These are phyloP conservation scores for Murraya paniculata DNA, from an alignment of 345 rosid species.

Conservation along the genomic window DNA sequence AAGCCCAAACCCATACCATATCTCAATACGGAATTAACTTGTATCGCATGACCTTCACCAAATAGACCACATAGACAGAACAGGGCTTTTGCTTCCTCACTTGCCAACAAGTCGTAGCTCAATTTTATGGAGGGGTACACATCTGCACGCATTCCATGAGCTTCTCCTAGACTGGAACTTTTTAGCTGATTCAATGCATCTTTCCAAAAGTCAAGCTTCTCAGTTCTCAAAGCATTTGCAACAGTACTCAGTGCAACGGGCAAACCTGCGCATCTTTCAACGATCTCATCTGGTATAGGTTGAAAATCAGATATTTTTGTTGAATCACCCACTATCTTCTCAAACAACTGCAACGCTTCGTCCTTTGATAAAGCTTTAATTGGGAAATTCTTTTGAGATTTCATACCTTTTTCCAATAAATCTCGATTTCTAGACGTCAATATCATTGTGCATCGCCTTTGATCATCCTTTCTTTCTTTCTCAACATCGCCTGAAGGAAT, in stretches of 20 bases:
- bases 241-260: constrained; percentile 13
- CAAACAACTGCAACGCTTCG: constrained; percentile 15
- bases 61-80: not conserved
- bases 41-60: rapidly evolving
- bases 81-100: not conserved
- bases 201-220: not conserved
- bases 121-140: not conserved
- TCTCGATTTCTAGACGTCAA: constrained; percentile 9
- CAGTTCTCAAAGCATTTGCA: constrained; percentile 7
- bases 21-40: not conserved
- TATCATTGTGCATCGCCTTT: constrained; percentile 17
- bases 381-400: not conserved
- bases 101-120: not conserved
- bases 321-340: not conserved
- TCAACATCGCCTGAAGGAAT: not conserved
- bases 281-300: not conserved
- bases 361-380: not conserved
- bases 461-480: not conserved
- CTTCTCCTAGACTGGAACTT: not conserved
- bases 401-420: constrained; percentile 14
- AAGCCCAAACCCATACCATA: constrained; percentile 18
- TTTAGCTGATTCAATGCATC: not conserved
- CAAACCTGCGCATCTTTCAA: constrained; percentile 8
- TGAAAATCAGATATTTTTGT: not conserved
- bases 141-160: not conserved